Evolutionary conservation across 2,329 filamentous ascomycete species (phyloP).

Genomic region (Talaromyces amestolkiae): DNA sequence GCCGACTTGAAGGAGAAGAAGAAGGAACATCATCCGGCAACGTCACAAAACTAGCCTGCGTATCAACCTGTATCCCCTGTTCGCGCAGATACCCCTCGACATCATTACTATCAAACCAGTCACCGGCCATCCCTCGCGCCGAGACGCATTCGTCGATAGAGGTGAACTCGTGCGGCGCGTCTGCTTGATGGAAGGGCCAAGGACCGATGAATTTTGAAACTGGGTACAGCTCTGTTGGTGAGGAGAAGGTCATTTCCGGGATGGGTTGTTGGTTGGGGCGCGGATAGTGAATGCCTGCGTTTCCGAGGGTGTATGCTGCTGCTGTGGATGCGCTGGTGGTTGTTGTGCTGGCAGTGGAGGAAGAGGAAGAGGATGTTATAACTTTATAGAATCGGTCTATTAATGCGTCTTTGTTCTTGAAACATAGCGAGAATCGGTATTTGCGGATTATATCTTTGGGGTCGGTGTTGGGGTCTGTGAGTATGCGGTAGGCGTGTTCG

Average conservation of each 20-base stretch:
- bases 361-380: neutral
- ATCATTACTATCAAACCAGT: conserved; percentile 72
- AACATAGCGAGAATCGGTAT: conserved; percentile 69
- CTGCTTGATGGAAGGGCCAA: conserved; percentile 15
- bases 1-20: neutral
- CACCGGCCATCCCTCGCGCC: conserved; percentile 63
- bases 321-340: neutral
- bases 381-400: conserved; percentile 34
- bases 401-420: conserved; percentile 46
- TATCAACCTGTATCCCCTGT: conserved; percentile 30
- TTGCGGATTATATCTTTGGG: conserved; percentile 53
- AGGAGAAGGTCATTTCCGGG: neutral
- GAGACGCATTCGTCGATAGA: conserved; percentile 23
- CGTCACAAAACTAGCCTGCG: conserved; percentile 26
- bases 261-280: conserved; percentile 29
- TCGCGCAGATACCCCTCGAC: conserved; percentile 67
- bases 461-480: conserved; percentile 49
- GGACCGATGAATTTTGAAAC: conserved; percentile 18
- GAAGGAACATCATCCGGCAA: neutral
- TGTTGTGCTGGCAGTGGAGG: neutral
- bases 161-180: conserved; percentile 26
- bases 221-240: conserved; percentile 22
- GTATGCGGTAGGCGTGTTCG: conserved; percentile 62
- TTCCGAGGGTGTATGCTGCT: conserved; percentile 62
- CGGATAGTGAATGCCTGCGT: conserved; percentile 65